Evolutionary conservation across 345 rosid genomes (phyloP).

Genomic region (Draba incana): DNA sequence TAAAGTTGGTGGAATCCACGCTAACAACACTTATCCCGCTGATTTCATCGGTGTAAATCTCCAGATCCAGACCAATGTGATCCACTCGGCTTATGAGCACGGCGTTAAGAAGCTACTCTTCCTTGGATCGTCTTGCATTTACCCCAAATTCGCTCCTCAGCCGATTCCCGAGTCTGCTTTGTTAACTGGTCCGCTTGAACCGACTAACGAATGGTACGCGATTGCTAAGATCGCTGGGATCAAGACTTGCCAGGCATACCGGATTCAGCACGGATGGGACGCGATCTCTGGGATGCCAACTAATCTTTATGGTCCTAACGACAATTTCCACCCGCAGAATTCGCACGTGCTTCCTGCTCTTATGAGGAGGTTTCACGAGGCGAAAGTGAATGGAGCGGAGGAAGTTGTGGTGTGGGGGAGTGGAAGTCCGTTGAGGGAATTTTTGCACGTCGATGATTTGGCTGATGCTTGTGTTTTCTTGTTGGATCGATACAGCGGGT

Average conservation of each 20-base stretch:
- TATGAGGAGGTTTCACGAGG: conserved; percentile 88
- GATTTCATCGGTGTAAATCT: conserved; percentile 90
- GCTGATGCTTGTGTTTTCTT: conserved; percentile 87
- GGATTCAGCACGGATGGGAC: conserved; percentile 75
- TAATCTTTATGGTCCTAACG: conserved; percentile 85
- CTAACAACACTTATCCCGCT: conserved; percentile 94
- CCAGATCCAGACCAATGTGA: conserved; percentile 92
- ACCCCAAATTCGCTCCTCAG: conserved; percentile 95
- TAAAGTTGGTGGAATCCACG: conserved; percentile 96
- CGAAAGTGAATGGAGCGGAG: conserved; percentile 64
- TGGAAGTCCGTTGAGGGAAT: conserved; percentile 92
- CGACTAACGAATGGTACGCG: conserved; percentile 96
- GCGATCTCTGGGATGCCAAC: conserved; percentile 97
- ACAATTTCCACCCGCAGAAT: conserved; percentile 93
- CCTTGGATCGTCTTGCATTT: conserved; percentile 92
- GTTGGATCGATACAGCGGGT: conserved; percentile 75
- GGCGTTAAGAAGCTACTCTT: conserved; percentile 81
- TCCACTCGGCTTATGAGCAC: conserved; percentile 69
- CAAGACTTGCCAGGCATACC: conserved; percentile 92
- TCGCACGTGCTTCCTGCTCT: conserved; percentile 94
- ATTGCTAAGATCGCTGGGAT: conserved; percentile 92
- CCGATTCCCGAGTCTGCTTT: conserved; percentile 82
- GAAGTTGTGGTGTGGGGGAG: conserved; percentile 98
- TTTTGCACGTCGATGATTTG: conserved; percentile 92
- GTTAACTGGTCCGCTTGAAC: conserved; percentile 81